Evolutionary conservation across 805 yeast species (phyloP), one percentile per base, ranked within the genome.

Genomic region (Wickerhamiella vanderwaltii): DNA sequence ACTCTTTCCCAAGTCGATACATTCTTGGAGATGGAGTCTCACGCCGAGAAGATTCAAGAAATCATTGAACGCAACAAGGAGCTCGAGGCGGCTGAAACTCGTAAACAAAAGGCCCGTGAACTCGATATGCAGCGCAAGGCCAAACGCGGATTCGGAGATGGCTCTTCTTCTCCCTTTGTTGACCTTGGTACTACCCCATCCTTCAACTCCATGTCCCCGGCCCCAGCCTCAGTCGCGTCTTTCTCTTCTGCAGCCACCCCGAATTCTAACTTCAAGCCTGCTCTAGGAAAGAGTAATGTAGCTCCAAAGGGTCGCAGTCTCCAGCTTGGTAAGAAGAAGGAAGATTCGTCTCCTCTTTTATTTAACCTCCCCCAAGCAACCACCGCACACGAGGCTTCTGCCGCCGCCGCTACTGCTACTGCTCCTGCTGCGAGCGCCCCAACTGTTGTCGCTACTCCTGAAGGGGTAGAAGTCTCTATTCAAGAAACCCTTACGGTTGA

Each of bases 11-110:
- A 91, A 65, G 81, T 91, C 49, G 76, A 74, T 60, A 83, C 93
- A 9, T 88, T 83, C 63, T 68, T 91, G 66, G 88, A 85, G 58
- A 88, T 91, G 97, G 97, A 91, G 64, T 82, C 94, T 30, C 96
- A 91, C 60, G 98, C 91, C 64, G 99, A 91, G 65, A 88, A 84
- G 68, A 88, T 93, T 57, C 97, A 91, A 68, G 96, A 91, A 60
- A 87, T 91, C 59, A 91, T 91, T 54, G 97, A 85, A 64, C 77
- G 87, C 61, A 91, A 91, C 68, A 91, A 91, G 65, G 98, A 91
- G 65, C 66, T 83, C 55, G 98, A 88, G 63, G 98, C 98, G 30
- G 78, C 84, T 43, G 98, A 91, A 64, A 95, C 88, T 63, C 79
- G 97, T 64, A 88, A 88, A 66, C 81, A 93, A 63, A 78, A 84